Conservation (phyloP, 78 protist genomes). For the Cavenderia fasciculata region DNA sequence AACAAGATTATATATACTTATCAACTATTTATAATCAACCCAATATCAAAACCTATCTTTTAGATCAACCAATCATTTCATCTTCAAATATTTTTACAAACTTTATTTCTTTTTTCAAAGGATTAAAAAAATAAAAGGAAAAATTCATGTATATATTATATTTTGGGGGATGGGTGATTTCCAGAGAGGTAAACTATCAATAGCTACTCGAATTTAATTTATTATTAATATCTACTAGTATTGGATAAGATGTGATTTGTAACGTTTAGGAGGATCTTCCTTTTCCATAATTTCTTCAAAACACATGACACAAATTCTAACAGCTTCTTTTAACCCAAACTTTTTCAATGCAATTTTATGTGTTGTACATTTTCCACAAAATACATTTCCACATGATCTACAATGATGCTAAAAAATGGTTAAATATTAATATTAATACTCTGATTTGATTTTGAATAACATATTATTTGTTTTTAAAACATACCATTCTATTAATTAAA, state of each 20-base stretch:
- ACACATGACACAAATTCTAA: constrained; percentile 61
- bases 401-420: constrained; percentile 47
- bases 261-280: not conserved
- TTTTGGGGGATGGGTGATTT: too few relatives aligned
- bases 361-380: constrained; percentile 69
- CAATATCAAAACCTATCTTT: too few relatives aligned
- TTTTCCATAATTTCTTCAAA: constrained; percentile 1
- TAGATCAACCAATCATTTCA: too few relatives aligned
- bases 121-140: too few relatives aligned
- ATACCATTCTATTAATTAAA: constrained; percentile 37
- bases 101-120: too few relatives aligned
- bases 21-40: too few relatives aligned
- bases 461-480: not conserved
- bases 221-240: not conserved
- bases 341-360: not conserved
- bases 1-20: too few relatives aligned
- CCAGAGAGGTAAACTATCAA: too few relatives aligned
- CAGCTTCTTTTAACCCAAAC: constrained; percentile 21
- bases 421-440: too few relatives aligned
- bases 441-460: not conserved
- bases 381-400: constrained; percentile 63
- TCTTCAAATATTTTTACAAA: too few relatives aligned
- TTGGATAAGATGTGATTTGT: constrained; percentile 3
- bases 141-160: too few relatives aligned
- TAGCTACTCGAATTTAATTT: too few relatives aligned